These are phyloP conservation scores for Eucalyptus lansdowneana DNA, from an alignment of 345 rosid genomes.

Conservation along the genomic window DNA sequence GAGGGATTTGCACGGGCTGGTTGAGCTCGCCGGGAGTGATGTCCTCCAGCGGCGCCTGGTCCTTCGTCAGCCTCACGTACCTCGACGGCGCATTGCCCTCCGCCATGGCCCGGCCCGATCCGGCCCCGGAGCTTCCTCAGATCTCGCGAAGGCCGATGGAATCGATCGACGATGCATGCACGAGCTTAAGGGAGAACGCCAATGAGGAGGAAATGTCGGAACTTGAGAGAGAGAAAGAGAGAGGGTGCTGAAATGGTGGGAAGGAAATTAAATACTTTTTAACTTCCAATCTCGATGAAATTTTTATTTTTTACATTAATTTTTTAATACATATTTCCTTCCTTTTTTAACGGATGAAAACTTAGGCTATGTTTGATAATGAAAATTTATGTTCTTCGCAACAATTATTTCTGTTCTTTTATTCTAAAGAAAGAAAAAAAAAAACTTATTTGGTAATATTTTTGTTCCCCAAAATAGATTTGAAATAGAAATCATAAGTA, in stretches of 20 bases:
- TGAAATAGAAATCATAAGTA: rapidly evolving
- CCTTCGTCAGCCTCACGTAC: slow-evolving; percentile 59
- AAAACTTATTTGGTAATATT: no score
- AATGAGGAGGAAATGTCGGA: not conserved
- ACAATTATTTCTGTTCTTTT: rapidly evolving
- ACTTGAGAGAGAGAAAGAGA: not conserved
- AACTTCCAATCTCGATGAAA: not conserved
- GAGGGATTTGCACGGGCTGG: slow-evolving; percentile 82
- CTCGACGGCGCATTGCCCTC: slow-evolving; percentile 42
- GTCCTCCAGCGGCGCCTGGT: slow-evolving; percentile 48
- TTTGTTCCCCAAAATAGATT: rapidly evolving
- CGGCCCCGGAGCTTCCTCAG: not conserved
- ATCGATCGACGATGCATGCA: not conserved
- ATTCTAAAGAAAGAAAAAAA: no score
- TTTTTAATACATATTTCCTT: not conserved
- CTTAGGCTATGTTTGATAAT: not conserved
- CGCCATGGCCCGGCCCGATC: slow-evolving; percentile 24
- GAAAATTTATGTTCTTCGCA: rapidly evolving
- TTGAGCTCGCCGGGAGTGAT: slow-evolving; percentile 89
- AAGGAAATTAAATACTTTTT: not conserved
- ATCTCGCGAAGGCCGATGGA: not conserved
- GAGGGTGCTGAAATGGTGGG: not conserved
- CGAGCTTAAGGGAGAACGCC: not conserved
- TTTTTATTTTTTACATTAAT: not conserved
- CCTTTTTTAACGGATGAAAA: not conserved